Conservation (phyloP, 2,329 filamentous ascomycete species). For the Meredithiella fracta region DNA sequence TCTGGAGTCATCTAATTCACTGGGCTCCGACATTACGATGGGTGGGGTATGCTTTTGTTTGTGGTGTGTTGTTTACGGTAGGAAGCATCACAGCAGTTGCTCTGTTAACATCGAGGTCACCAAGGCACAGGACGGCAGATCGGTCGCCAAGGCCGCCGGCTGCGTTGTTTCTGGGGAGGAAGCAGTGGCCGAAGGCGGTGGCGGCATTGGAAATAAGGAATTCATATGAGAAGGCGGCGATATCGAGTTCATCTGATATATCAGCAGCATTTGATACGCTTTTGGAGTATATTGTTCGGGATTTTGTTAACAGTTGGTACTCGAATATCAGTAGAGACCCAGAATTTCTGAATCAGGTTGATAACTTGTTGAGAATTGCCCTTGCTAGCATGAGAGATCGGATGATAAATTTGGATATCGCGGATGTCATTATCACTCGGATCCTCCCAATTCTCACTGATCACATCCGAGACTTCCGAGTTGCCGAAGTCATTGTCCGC, state of each 20-base stretch:
- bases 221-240: slow-evolving; percentile 52
- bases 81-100: slow-evolving; percentile 41
- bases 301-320: slow-evolving; percentile 87
- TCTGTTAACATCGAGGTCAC: slow-evolving; percentile 42
- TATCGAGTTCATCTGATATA: slow-evolving; percentile 58
- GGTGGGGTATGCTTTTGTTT: slow-evolving; percentile 66
- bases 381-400: slow-evolving; percentile 55
- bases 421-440: slow-evolving; percentile 64
- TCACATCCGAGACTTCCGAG: slow-evolving; percentile 79
- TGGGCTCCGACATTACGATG: slow-evolving; percentile 73
- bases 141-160: slow-evolving; percentile 28
- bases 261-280: slow-evolving; percentile 67
- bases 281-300: slow-evolving; percentile 57
- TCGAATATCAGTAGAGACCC: slow-evolving; percentile 64
- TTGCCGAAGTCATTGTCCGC: slow-evolving; percentile 72
- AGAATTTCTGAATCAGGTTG: slow-evolving; percentile 72
- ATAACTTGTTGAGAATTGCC: slow-evolving; percentile 59
- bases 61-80: slow-evolving; percentile 44
- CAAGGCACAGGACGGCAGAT: slow-evolving; percentile 22
- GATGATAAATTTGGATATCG: slow-evolving; percentile 60
- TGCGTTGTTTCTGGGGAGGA: slow-evolving; percentile 43
- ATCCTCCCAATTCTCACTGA: slow-evolving; percentile 76
- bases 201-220: slow-evolving; percentile 48
- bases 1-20: slow-evolving; percentile 73
- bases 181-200: slow-evolving; percentile 55